phyloP scores from a whole-genome alignment of 768 basidiomycete species.

The Phaffia tasmanica region DNA sequence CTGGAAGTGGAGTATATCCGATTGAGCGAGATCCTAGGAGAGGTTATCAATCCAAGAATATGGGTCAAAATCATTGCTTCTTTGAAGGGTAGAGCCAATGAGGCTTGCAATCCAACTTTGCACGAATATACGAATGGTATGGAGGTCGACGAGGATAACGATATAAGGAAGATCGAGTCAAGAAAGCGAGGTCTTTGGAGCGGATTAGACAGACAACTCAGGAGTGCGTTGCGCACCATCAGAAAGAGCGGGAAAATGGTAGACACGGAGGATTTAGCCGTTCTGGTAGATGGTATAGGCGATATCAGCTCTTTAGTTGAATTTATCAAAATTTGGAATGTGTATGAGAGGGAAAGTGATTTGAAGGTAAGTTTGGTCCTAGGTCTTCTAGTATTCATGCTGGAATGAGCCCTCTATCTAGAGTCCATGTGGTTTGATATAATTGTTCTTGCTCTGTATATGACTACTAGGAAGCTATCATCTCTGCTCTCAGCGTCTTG shows the following conservation, averaged over 20 bases:
- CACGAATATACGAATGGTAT: neutral
- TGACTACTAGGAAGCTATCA: slow-evolving; percentile 1
- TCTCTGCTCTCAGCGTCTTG: slow-evolving; percentile 8
- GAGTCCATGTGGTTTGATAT: neutral
- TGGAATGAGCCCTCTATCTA: neutral
- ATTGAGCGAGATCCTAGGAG: neutral
- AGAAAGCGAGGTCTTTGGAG: slow-evolving; percentile 5
- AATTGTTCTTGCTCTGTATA: neutral
- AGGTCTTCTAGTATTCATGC: neutral
- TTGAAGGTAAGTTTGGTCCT: neutral
- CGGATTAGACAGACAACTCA: neutral
- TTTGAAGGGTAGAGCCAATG: slow-evolving; percentile 13
- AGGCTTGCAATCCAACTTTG: neutral
- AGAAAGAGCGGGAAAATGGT: neutral
- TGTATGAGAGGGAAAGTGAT: neutral
- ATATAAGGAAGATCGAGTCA: neutral
- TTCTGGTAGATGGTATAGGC: slow-evolving; percentile 5
- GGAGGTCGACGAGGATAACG: neutral
- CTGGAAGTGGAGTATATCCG: slow-evolving; percentile 9
- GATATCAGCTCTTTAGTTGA: neutral
- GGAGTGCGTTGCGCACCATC: neutral
- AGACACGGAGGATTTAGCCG: slow-evolving; percentile 1
- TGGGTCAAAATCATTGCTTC: slow-evolving; percentile 8
- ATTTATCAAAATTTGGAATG: neutral
- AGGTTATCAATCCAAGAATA: slow-evolving; percentile 1